Percentiles rank a stretch among this genome's conserved stretches.
These are phyloP conservation scores for Vicia villosa DNA, from an alignment of 306 rosid genomes.

Conservation along the genomic window DNA sequence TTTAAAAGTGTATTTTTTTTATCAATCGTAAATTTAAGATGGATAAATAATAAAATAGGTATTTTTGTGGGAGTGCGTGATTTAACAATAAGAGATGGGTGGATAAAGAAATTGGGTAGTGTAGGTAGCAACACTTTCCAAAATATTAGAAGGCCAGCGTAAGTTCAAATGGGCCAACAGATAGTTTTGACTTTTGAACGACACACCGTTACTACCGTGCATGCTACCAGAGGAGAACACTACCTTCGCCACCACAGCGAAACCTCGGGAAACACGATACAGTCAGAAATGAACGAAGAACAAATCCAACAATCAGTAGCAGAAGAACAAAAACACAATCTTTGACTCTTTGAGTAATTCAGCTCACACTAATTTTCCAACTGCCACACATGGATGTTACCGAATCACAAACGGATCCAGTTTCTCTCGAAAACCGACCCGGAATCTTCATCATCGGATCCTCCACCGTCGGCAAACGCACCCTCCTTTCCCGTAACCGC, in stretches of 20 bases:
- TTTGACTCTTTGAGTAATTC: too few relatives aligned
- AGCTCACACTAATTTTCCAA: not conserved
- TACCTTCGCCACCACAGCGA: not conserved
- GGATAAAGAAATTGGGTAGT: not conserved
- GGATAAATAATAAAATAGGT: too few relatives aligned
- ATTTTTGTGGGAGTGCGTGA: too few relatives aligned
- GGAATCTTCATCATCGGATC: conserved; percentile 66
- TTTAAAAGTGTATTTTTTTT: too few relatives aligned
- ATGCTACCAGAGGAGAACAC: conserved; percentile 6
- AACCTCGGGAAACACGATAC: conserved; percentile 6
- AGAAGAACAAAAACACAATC: not conserved
- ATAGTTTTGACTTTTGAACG: not conserved
- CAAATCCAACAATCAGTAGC: not conserved
- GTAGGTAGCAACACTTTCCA: not conserved
- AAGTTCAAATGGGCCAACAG: not conserved
- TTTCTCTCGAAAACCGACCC: conserved; percentile 61
- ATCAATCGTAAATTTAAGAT: too few relatives aligned
- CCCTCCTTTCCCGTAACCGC: conserved; percentile 69
- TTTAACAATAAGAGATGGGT: too few relatives aligned
- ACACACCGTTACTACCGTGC: conserved; percentile 14
- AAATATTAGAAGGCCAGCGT: not conserved
- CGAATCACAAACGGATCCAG: conserved; percentile 36
- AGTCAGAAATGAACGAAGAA: not conserved
- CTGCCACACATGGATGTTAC: conserved; percentile 25
- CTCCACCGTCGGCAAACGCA: conserved; percentile 80